Percentiles rank a stretch among this genome's conserved stretches.
Conservation (phyloP, 305 asterid genomes). For the Plantago rigida region DNA sequence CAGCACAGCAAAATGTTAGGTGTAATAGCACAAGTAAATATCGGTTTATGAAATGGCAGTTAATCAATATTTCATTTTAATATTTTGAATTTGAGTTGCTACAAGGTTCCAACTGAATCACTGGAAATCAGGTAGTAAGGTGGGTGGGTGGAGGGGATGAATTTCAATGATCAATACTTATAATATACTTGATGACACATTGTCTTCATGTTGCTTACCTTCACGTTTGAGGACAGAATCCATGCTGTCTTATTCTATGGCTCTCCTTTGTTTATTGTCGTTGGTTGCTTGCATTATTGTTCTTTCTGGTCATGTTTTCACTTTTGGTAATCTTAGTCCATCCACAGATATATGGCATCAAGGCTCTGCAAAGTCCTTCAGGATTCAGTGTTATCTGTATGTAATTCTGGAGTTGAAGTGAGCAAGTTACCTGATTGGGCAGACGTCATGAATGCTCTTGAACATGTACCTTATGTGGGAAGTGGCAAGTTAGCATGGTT, state of each 20-base stretch:
- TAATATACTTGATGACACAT: background rate
- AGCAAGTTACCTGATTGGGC: constrained; percentile 54
- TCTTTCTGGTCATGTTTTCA: constrained; percentile 27
- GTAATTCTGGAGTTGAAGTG: constrained; percentile 45
- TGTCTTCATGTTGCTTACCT: constrained; percentile 10
- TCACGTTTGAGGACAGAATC: constrained; percentile 11
- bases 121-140: too few species aligned
- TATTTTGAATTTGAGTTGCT: too few species aligned
- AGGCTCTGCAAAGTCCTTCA: constrained; percentile 52
- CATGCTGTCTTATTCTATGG: constrained; percentile 10
- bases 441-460: constrained; percentile 40
- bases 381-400: constrained; percentile 49
- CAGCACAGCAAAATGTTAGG: too few species aligned
- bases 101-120: too few species aligned
- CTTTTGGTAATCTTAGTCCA: constrained; percentile 52
- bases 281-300: constrained; percentile 17
- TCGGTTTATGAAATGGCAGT: too few species aligned
- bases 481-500: constrained; percentile 25
- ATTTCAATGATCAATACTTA: too few species aligned
- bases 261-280: constrained; percentile 1
- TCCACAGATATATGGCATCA: constrained; percentile 72
- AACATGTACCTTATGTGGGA: constrained; percentile 29
- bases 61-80: too few species aligned
- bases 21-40: too few species aligned
- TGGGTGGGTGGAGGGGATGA: too few species aligned